phyloP scores from a whole-genome alignment of 257 asterid species.

The Solanum pimpinellifolium region DNA sequence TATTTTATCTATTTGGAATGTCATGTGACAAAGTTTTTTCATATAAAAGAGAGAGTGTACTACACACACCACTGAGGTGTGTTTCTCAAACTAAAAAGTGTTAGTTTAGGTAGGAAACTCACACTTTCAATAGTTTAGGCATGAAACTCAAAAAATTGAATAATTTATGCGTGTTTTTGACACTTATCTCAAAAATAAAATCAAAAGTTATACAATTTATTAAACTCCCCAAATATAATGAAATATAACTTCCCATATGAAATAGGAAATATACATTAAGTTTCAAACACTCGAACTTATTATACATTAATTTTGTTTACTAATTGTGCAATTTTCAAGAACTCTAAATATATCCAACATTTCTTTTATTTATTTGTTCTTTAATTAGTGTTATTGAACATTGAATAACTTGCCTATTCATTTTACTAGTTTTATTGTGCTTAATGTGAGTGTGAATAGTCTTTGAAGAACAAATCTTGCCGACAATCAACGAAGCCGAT shows the following conservation, averaged over 20 bases:
- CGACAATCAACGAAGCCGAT: background rate
- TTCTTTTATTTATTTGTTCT: background rate
- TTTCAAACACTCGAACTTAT: background rate
- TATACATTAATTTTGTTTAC: too few relatives aligned
- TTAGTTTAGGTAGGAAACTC: too few relatives aligned
- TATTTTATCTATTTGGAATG: too few relatives aligned
- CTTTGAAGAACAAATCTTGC: background rate
- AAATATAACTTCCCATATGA: background rate
- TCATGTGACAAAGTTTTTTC: too few relatives aligned
- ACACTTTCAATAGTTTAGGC: too few relatives aligned
- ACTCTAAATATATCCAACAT: too few relatives aligned
- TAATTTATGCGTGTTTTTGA: too few relatives aligned
- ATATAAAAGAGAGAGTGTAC: too few relatives aligned
- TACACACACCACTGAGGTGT: too few relatives aligned
- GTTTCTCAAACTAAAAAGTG: too few relatives aligned
- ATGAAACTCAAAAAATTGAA: too few relatives aligned
- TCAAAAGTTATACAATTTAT: background rate
- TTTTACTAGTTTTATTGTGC: background rate
- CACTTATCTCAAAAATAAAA: too few relatives aligned
- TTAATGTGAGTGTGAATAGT: background rate
- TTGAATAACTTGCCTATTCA: background rate
- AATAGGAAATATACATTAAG: background rate
- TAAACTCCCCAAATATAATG: background rate
- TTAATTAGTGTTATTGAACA: background rate
- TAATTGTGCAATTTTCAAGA: background rate